Base-by-base conservation (phyloP, 495 filamentous ascomycete genomes). In the Trichocladium uniseriatum region DNA sequence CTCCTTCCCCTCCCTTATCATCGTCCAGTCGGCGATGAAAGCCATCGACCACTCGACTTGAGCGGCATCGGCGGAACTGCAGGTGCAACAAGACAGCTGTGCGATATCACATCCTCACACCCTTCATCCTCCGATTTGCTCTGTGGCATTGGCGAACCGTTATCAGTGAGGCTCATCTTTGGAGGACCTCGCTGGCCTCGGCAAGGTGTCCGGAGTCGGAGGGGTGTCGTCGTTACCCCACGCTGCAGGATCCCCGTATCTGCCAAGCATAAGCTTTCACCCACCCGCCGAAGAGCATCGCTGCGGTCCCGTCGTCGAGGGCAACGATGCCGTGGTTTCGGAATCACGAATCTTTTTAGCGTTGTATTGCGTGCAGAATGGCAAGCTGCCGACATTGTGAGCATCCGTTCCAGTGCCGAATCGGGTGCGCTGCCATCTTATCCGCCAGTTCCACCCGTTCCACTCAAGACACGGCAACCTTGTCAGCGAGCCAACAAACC, bases 91-190 rank as follows among this genome's bases (percentile, higher is more conserved):
- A 40, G 24, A 18, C 18, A 41, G 43, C 43, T 41, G 36, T 41
- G 21, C 43, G 53, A 48, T 55, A 55, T 55, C 53, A 55, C 53
- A 55, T 43, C 43, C 38, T 55, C 53, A 55, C 53, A 55, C 39
- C 43, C 38, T 27, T 43, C 48, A 27, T 27, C 24, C 24, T 27
- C 8, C 24, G 24, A 14, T 18, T 5, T 28, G 11, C 1, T 43
- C 22, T 34, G 7, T 32, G 29, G 14, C n/a, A 32, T 15, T 29
- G 5, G 24, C 24, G 4, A 27, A 27, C 24, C 24, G 24, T 27
- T 27, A 27, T 27, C 24, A 27, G n/a, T n/a, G n/a, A n/a, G n/a
- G n/a, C n/a, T 27, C 9, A 16, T 15, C 6, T 8, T 32, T 32
- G 31, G 14, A 29, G 24, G 28, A 45, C 19, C 15, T 18, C 13